phyloP scores from a whole-genome alignment of 2,329 filamentous ascomycete species.

The Colletotrichum ledebouriae region DNA sequence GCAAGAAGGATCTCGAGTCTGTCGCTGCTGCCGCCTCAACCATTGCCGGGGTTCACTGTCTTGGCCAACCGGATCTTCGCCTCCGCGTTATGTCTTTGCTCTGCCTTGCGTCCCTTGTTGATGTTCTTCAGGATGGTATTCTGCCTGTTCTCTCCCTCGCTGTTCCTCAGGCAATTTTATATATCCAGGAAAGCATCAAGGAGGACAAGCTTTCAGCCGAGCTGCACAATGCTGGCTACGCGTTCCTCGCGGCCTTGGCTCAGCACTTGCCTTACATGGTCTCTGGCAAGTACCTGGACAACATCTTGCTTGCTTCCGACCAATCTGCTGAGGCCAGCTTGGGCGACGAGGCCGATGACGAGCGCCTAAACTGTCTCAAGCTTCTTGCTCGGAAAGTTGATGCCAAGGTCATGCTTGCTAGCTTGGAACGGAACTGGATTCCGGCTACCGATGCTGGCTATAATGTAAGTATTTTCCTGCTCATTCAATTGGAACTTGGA shows the following conservation, averaged over 20 bases:
- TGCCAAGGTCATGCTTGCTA: slow-evolving; percentile 80
- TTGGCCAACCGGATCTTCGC: slow-evolving; percentile 79
- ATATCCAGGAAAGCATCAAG: slow-evolving; percentile 76
- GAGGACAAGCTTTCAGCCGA: slow-evolving; percentile 68
- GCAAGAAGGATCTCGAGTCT: slow-evolving; percentile 86
- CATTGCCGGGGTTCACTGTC: slow-evolving; percentile 81
- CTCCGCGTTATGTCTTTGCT: slow-evolving; percentile 88
- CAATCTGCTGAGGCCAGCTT: slow-evolving; percentile 74
- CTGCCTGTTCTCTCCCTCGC: slow-evolving; percentile 85
- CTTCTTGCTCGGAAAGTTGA: slow-evolving; percentile 84
- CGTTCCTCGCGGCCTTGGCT: slow-evolving; percentile 82
- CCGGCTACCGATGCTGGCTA: slow-evolving; percentile 73
- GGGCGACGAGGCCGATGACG: slow-evolving; percentile 72
- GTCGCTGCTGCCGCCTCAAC: slow-evolving; percentile 82
- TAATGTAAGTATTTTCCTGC: slow-evolving; percentile 61
- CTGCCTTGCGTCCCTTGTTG: slow-evolving; percentile 89
- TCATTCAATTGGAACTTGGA: no score
- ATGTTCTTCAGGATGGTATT: slow-evolving; percentile 87
- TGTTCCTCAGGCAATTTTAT: slow-evolving; percentile 77
- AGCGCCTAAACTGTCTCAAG: slow-evolving; percentile 76
- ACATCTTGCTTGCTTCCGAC: slow-evolving; percentile 79
- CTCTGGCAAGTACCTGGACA: slow-evolving; percentile 79
- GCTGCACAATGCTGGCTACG: slow-evolving; percentile 85
- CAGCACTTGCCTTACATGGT: slow-evolving; percentile 93
- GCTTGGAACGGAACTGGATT: slow-evolving; percentile 79